Conservation (phyloP, 306 rosid species). For the Dalbergia cultrata region DNA sequence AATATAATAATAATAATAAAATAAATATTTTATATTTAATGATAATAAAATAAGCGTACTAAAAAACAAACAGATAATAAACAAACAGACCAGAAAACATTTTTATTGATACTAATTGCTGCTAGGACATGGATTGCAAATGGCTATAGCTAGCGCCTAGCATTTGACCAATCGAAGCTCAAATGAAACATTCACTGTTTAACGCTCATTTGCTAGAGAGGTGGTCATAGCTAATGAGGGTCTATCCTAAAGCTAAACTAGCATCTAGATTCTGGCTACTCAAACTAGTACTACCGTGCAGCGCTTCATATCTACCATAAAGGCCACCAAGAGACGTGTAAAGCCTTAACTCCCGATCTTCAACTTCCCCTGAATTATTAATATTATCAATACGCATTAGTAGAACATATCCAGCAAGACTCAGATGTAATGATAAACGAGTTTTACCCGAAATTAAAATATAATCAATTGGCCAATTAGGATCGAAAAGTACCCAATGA, state of each 20-base stretch:
- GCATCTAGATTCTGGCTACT: conserved; percentile 51
- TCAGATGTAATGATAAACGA: not conserved
- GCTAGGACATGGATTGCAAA: not conserved
- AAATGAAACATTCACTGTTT: not conserved
- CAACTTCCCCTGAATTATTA: not conserved
- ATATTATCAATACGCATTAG: not conserved
- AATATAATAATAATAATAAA: no score
- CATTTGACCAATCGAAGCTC: conserved; percentile 5
- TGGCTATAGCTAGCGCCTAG: not conserved
- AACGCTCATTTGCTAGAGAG: not conserved
- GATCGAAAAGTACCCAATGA: not conserved
- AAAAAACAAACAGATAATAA: no score
- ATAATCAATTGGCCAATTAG: not conserved
- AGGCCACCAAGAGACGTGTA: conserved; percentile 11
- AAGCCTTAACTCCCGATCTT: not conserved
- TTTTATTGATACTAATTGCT: not conserved
- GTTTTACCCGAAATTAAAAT: no score
- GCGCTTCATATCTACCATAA: not conserved
- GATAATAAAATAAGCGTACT: no score
- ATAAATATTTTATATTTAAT: no score
- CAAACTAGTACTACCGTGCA: no score
- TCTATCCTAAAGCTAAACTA: conserved; percentile 12
- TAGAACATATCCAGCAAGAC: not conserved
- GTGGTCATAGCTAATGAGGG: conserved; percentile 19
- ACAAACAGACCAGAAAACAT: no score